These are phyloP conservation scores for Neurospora africana DNA, from an alignment of 495 filamentous ascomycete genomes.

Conservation along the genomic window DNA sequence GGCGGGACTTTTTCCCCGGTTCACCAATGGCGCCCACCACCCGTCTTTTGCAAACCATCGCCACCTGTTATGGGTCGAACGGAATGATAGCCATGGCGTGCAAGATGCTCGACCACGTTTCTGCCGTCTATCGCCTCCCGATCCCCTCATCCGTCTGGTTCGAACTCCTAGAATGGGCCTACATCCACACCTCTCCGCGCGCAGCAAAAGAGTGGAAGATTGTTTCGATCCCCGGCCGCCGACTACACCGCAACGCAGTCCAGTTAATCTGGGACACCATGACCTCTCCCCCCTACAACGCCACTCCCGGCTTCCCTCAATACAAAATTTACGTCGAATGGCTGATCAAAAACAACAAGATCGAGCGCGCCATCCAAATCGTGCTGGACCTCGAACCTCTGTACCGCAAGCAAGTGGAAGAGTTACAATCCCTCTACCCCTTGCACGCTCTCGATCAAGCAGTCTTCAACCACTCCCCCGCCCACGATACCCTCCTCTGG, in stretches of 20 bases:
- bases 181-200: constrained; percentile 18
- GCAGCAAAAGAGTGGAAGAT: constrained; percentile 19
- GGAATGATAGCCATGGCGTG: constrained; percentile 20
- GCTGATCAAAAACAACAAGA: constrained; percentile 13
- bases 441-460: constrained; percentile 11
- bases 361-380: constrained; percentile 7
- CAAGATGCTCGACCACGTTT: constrained; percentile 22
- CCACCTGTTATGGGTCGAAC: constrained; percentile 26
- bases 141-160: constrained; percentile 23
- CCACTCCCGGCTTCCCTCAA: constrained; percentile 20
- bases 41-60: constrained; percentile 23
- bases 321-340: constrained; percentile 21
- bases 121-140: constrained; percentile 13
- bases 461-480: background rate
- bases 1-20: background rate
- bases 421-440: constrained; percentile 22
- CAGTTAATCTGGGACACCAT: constrained; percentile 26
- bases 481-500: background rate
- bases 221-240: constrained; percentile 10
- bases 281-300: constrained; percentile 18
- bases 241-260: constrained; percentile 9
- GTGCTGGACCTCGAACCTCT: constrained; percentile 17
- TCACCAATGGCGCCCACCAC: constrained; percentile 16
- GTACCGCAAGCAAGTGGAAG: constrained; percentile 15
- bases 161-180: constrained; percentile 26